Percentiles rank a stretch among this genome's conserved stretches.
phyloP scores from a whole-genome alignment of 192 early-diverging fungal species.

The Podila horticola region DNA sequence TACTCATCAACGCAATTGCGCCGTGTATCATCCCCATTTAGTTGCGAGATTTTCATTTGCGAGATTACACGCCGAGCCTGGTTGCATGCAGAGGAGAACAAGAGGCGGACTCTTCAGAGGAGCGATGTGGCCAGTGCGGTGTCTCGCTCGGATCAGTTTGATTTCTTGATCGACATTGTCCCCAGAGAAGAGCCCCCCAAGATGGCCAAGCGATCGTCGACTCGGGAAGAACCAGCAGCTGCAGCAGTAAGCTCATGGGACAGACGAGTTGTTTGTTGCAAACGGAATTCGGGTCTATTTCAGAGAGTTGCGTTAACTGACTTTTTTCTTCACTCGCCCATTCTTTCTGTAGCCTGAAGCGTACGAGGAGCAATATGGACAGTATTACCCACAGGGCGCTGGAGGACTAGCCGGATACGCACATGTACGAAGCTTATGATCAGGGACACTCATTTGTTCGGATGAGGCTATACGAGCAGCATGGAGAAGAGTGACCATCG shows the following conservation, averaged over 20 bases:
- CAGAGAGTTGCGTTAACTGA: not conserved
- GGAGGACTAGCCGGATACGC: conserved; percentile 36
- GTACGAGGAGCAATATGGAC: conserved; percentile 26
- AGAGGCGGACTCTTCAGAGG: conserved; percentile 93
- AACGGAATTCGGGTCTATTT: not conserved
- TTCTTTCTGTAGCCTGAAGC: conserved; percentile 14
- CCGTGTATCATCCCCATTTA: not conserved
- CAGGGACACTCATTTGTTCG: no score
- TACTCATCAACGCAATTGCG: not conserved
- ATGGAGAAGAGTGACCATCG: not conserved
- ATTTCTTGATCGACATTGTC: conserved; percentile 98
- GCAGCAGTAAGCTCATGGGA: not conserved
- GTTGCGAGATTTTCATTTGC: conserved; percentile 93
- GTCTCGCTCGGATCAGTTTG: conserved; percentile 91
- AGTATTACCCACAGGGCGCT: conserved; percentile 33
- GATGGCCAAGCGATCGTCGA: conserved; percentile 22
- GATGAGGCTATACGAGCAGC: not conserved
- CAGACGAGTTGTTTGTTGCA: not conserved
- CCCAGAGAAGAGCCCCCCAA: conserved; percentile 80
- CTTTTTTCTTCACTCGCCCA: not conserved
- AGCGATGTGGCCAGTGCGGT: conserved; percentile 91
- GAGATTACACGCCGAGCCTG: conserved; percentile 90
- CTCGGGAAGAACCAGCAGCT: conserved; percentile 27
- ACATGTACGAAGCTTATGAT: not conserved
- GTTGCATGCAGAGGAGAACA: conserved; percentile 96